phyloP scores from a whole-genome alignment of 1,139 yeast species.

The Suhomyces yuchorum region DNA sequence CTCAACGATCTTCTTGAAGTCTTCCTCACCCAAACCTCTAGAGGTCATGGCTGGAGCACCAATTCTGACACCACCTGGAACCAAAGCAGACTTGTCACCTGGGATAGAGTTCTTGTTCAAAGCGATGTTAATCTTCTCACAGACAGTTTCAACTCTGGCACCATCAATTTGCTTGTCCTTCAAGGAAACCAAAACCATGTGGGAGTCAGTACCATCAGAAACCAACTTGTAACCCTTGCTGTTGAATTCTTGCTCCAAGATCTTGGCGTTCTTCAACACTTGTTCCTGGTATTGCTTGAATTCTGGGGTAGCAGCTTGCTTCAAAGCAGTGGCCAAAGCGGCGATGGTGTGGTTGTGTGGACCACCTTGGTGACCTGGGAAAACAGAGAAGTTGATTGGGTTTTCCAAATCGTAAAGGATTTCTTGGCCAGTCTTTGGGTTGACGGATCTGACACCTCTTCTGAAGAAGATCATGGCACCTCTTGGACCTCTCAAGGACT shows the following conservation, averaged over 20 bases:
- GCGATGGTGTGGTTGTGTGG: constrained; percentile 99
- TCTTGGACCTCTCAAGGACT: constrained; percentile 97
- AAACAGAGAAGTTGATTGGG: constrained; percentile 95
- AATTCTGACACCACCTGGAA: constrained; percentile 96
- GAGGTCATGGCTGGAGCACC: constrained; percentile 99
- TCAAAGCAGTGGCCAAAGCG: constrained; percentile 94
- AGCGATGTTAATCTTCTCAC: constrained; percentile 94
- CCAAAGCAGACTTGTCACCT: constrained; percentile 96
- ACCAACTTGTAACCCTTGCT: constrained; percentile 79
- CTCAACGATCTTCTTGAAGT: constrained; percentile 77
- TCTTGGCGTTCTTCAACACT: constrained; percentile 87
- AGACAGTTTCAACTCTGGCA: constrained; percentile 93
- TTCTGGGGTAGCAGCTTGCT: constrained; percentile 91
- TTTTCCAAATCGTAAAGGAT: constrained; percentile 86
- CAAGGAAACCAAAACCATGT: constrained; percentile 87
- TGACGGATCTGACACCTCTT: constrained; percentile 88
- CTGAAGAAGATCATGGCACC: constrained; percentile 99
- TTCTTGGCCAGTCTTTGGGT: constrained; percentile 91
- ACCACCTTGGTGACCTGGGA: constrained; percentile 99
- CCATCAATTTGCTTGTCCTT: constrained; percentile 93
- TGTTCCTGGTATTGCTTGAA: constrained; percentile 87
- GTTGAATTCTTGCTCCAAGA: constrained; percentile 73
- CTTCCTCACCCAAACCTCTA: constrained; percentile 89
- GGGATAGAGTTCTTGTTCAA: constrained; percentile 97
- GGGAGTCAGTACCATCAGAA: constrained; percentile 94